A percentile compares a stretch with the other conserved stretches of the same genome.
Conservation (phyloP, 2,329 filamentous ascomycete species). For the Botrytis cinerea region DNA sequence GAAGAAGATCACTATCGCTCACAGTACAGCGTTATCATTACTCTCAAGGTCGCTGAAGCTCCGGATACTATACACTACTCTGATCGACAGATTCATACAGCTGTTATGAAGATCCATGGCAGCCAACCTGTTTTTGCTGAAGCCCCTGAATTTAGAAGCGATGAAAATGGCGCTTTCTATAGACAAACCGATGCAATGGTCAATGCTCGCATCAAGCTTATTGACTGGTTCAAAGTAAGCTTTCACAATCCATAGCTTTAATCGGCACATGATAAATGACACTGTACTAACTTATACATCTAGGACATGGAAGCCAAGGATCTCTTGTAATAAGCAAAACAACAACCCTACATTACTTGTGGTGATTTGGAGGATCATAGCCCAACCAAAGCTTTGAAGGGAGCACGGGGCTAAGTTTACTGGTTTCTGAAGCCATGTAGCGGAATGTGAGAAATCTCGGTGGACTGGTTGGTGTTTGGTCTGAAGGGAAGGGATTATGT, state of each 20-base stretch:
- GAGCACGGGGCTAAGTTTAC: not conserved
- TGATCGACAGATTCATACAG: not conserved
- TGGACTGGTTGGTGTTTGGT: not conserved
- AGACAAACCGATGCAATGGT: not conserved
- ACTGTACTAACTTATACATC: not conserved
- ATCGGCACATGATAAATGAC: not conserved
- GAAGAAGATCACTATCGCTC: not conserved
- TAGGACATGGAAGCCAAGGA: not conserved
- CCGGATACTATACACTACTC: not conserved
- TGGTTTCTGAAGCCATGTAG: not conserved
- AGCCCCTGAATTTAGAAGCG: not conserved
- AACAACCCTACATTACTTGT: not conserved
- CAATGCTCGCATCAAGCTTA: not conserved
- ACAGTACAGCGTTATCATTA: not conserved
- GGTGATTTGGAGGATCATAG: not conserved
- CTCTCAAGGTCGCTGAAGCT: not conserved
- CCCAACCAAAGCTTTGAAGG: fast-evolving
- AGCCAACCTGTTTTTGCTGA: not conserved
- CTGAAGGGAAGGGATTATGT: too few species aligned
- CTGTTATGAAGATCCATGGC: not conserved
- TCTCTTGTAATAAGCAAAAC: not conserved
- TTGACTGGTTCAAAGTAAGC: constrained; percentile 6
- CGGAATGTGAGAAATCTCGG: too few species aligned
- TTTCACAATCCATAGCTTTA: not conserved
- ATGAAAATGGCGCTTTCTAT: not conserved